Base-by-base conservation (phyloP, 306 rosid genomes). In the Lotus japonicus region DNA sequence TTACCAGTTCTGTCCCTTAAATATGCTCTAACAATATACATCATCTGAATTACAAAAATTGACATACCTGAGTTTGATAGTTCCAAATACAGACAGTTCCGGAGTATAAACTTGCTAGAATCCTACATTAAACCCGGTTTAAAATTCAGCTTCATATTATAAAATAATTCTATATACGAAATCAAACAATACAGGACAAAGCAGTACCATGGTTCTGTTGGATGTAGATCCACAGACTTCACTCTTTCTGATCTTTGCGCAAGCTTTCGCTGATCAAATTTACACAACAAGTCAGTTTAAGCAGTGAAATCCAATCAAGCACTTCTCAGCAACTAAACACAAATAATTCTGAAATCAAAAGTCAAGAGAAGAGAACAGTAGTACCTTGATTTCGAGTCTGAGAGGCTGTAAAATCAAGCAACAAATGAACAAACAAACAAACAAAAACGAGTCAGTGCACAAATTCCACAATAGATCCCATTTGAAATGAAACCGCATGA, bases 341-440 rank as follows among this genome's bases (percentile, higher is more conserved):
- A 35, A 61, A 66, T 58, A 12, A 54, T 17, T 11, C 54, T 48
- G 11, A 39, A 78, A 75, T 49, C 55, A 44, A 53, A 50, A 43
- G 21, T 4, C 16, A 33, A 70, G 39, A 41, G 5, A 53, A 43
- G 2, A 21, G n/a, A 26, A 38, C 9, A 23, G 63, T 84, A 23
- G 63, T 84, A 95, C 99, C 99, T 95, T 95, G 78, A 95, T 95
- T 87, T 95, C 99, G 71, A 95, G 97, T 86, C 99, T 82, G 85
- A 95, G 96, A 95, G 99, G 99, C 99, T 95, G 91, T 71, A 49
- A 78, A 80, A 39, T 73, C 84, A 66, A 66, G 53, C 58, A 55
- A 63, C 42, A 58, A 44, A n/a, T n/a, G n/a, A n/a, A 71, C 17
- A 82, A 77, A 74, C 26, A 35, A 74, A 69, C 63, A 64, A 60